Base-by-base conservation (phyloP, 345 rosid species). In the Lumnitzera racemosa region DNA sequence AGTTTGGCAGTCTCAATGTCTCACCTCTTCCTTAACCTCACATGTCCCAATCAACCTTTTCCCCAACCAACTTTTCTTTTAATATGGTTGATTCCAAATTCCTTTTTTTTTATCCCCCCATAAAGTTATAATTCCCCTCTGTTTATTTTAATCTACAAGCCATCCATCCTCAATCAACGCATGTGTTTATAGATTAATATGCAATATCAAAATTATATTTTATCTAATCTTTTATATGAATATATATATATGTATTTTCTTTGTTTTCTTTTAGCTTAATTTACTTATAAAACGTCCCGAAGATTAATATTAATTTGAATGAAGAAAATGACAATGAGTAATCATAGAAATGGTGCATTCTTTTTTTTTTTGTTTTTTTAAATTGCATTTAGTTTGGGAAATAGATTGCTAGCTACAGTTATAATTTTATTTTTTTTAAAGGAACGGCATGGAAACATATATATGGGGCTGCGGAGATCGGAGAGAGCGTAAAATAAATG, bases 21-120 rank as follows among this genome's bases (percentile, higher is more conserved):
- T 57, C 24, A 20, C 56, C 47, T 47, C 50, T 51, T 4, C 56
- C 58, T 57, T 55, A 41, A 57, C 76, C 80, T 52, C 86, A 76
- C 56, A 61, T 51, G 83, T 78, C 76, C 65, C 74, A 68, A 60
- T 71, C 75, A 61, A 49, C 76, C 71, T 73, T 66, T 15, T 56
- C 13, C 55, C 5, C 46, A n/a, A 16, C 15, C 12, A n/a, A 20
- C 43, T 74, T 54, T 56, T 46, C 47, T 20, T 46, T 14, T 24
- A 50, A 6, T 7, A 36, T 36, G 43, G 43, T 36, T 71, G 76
- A 76, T 76, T 71, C 78, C 78, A 59, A 56, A 29, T 24, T 2
- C 36, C 15, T 15, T 13, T 59, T 10, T 3, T 17, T 63, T 47
- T 41, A 0, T 8, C 25, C 27, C 24, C 46, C 25, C 16, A 16